These are phyloP conservation scores for Curvularia spicifera DNA, from an alignment of 2,329 filamentous ascomycete genomes.

Conservation along the genomic window DNA sequence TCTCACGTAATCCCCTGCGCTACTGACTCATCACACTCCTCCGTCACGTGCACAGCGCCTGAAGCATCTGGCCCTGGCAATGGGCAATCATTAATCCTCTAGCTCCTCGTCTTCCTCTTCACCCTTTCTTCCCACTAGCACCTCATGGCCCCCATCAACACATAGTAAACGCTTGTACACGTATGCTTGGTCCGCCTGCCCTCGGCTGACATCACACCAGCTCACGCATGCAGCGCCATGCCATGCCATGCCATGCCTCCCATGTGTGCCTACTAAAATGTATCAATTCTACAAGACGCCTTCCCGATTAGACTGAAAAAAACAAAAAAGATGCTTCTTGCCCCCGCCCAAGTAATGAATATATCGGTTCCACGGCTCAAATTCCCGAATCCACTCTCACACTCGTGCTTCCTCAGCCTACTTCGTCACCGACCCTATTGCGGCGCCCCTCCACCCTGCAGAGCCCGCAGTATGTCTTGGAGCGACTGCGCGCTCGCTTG, in stretches of 20 bases:
- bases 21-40: neutral
- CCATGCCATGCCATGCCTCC: constrained; percentile 6
- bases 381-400: neutral
- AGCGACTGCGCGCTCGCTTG: constrained; percentile 36
- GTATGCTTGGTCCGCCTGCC: constrained; percentile 5
- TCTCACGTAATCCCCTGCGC: neutral
- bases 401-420: neutral
- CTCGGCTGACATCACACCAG: neutral
- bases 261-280: neutral
- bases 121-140: neutral
- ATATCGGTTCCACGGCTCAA: neutral
- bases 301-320: constrained; percentile 1
- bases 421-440: neutral
- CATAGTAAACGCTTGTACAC: neutral
- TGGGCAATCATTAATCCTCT: neutral
- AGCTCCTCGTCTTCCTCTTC: neutral
- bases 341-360: neutral
- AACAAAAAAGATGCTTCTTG: neutral
- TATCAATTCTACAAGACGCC: constrained; percentile 14
- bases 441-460: constrained; percentile 32
- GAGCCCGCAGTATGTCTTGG: constrained; percentile 42
- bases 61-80: neutral
- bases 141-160: neutral
- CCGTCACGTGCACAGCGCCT: neutral
- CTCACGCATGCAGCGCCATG: neutral